phyloP scores from a whole-genome alignment of 257 asterid genomes.

The Solanum chiquidenum region DNA sequence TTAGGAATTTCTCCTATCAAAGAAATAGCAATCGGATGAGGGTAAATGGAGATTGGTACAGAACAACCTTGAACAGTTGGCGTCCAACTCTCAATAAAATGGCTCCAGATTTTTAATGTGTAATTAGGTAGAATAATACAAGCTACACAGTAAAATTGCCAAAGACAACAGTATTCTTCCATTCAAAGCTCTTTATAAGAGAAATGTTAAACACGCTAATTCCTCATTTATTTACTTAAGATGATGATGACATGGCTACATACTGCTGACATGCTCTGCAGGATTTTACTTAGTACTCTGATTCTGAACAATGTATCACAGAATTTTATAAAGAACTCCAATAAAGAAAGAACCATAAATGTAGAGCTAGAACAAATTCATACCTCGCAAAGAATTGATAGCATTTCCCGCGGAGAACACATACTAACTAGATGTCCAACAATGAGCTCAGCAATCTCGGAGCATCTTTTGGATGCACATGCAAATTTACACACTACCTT shows the following conservation, averaged over 20 bases:
- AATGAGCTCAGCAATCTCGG: conserved; percentile 35
- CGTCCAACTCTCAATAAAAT: background rate
- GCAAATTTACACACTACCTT: conserved; percentile 49
- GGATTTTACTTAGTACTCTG: background rate
- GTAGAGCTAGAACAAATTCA: background rate
- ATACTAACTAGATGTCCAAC: conserved; percentile 32
- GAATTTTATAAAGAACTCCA: background rate
- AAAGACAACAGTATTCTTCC: background rate
- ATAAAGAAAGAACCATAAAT: background rate
- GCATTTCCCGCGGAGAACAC: conserved; percentile 81
- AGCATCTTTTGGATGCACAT: conserved; percentile 46
- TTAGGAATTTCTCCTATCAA: background rate
- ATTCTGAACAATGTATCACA: background rate
- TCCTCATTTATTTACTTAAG: background rate
- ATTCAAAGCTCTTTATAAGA: background rate
- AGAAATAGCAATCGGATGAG: background rate
- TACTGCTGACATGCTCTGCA: background rate
- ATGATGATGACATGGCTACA: background rate
- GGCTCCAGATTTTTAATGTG: background rate
- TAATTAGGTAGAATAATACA: background rate
- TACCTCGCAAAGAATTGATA: conserved; percentile 73
- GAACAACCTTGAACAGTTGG: background rate
- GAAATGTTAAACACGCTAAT: background rate
- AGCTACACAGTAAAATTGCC: background rate
- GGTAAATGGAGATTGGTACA: background rate